These are phyloP conservation scores for Saccharomycopsis selenospora DNA, from an alignment of 805 yeast genomes.

Conservation along the genomic window DNA sequence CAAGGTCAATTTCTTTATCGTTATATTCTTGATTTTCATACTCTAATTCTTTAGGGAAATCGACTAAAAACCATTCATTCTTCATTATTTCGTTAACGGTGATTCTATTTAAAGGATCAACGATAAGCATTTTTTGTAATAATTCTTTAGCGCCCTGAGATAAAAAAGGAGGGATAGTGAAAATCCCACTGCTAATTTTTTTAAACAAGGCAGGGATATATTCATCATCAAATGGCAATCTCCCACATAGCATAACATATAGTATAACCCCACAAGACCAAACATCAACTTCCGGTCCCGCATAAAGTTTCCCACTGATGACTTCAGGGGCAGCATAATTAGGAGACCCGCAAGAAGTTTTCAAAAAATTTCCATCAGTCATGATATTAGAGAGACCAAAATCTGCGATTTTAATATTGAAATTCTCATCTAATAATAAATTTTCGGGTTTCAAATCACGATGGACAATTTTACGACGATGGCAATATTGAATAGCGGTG, in stretches of 20 bases:
- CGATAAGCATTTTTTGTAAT: constrained; percentile 84
- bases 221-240: constrained; percentile 93
- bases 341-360: constrained; percentile 92
- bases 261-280: constrained; percentile 95
- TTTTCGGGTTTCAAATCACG: constrained; percentile 95
- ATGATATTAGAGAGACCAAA: constrained; percentile 89
- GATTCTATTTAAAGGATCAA: constrained; percentile 86
- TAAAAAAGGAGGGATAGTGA: constrained; percentile 77
- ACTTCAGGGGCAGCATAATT: constrained; percentile 98
- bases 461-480: constrained; percentile 91
- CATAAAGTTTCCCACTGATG: constrained; percentile 85
- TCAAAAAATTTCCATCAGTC: constrained; percentile 96
- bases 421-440: constrained; percentile 74
- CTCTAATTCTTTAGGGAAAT: constrained; percentile 63
- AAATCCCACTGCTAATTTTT: constrained; percentile 86
- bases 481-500: constrained; percentile 93
- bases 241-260: constrained; percentile 91
- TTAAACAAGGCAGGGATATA: constrained; percentile 89
- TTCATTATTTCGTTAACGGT: constrained; percentile 86
- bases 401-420: constrained; percentile 92
- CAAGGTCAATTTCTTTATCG: constrained; percentile 51
- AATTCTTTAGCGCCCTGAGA: constrained; percentile 77
- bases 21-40: constrained; percentile 18
- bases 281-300: constrained; percentile 96
- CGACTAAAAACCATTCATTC: constrained; percentile 86